phyloP scores from a whole-genome alignment of 768 basidiomycete genomes.

The Russula emetica region DNA sequence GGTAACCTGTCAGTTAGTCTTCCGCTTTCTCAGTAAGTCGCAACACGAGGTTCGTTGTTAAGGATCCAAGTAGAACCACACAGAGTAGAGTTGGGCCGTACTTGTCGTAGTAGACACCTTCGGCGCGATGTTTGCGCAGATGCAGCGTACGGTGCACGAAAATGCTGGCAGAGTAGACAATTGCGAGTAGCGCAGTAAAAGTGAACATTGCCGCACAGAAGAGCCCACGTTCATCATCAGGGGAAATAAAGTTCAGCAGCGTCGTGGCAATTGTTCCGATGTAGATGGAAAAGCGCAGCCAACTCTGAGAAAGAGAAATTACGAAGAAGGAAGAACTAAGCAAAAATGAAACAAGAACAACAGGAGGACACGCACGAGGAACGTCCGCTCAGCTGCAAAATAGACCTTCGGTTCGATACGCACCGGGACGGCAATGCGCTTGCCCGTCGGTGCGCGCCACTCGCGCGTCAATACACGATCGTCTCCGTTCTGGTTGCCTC shows the following conservation, averaged over 20 bases:
- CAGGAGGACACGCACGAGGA: constrained; percentile 58
- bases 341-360: background rate
- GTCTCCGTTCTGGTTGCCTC: constrained; percentile 31
- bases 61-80: constrained; percentile 58
- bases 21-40: constrained; percentile 50
- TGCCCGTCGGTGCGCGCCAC: constrained; percentile 79
- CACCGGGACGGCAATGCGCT: constrained; percentile 90
- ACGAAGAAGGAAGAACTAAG: background rate
- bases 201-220: constrained; percentile 89
- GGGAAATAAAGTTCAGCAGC: constrained; percentile 76
- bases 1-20: background rate
- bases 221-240: constrained; percentile 70
- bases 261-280: constrained; percentile 88
- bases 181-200: constrained; percentile 78
- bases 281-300: constrained; percentile 83
- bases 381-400: constrained; percentile 93
- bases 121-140: constrained; percentile 65
- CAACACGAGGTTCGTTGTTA: constrained; percentile 72
- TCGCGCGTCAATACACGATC: constrained; percentile 60
- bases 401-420: constrained; percentile 97
- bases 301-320: constrained; percentile 67
- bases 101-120: constrained; percentile 85
- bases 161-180: constrained; percentile 79
- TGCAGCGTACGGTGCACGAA: constrained; percentile 72
- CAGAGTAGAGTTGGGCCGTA: constrained; percentile 80